Conservation (phyloP, 106 monocot genomes). For the Dioscorea alata region DNA sequence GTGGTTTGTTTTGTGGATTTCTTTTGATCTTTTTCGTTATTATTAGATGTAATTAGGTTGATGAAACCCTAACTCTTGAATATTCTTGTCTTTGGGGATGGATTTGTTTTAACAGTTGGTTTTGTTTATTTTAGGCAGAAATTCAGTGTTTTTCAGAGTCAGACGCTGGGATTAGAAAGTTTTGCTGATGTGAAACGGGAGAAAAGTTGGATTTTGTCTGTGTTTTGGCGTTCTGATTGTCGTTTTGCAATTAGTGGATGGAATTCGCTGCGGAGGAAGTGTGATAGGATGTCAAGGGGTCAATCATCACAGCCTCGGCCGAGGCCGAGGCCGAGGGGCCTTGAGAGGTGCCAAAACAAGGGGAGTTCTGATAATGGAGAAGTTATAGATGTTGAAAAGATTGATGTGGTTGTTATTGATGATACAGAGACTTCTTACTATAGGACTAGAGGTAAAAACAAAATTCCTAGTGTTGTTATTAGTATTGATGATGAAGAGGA, state of each 20-base stretch:
- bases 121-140: too few relatives aligned
- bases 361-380: constrained; percentile 21
- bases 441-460: constrained; percentile 18
- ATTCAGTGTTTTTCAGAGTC: too few relatives aligned
- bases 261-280: not conserved
- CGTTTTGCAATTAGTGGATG: too few relatives aligned
- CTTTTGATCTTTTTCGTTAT: too few relatives aligned
- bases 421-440: constrained; percentile 21
- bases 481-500: constrained; percentile 71
- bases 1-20: too few relatives aligned
- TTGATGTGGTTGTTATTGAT: constrained; percentile 41
- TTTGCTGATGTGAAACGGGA: not conserved
- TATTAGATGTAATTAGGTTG: too few relatives aligned
- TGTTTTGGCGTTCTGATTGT: not conserved
- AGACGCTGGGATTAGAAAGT: too few relatives aligned
- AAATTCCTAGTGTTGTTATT: constrained; percentile 39
- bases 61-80: too few relatives aligned
- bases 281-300: constrained; percentile 53
- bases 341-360: constrained; percentile 43
- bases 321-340: constrained; percentile 19
- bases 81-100: too few relatives aligned
- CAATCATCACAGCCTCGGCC: constrained; percentile 30
- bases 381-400: constrained; percentile 50
- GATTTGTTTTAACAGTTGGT: too few relatives aligned
- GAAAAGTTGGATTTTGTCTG: not conserved